A percentile compares a stretch with the other conserved stretches of the same genome.
These are phyloP conservation scores for Brachypodium distachyon DNA, from an alignment of 202 grass and related monocot species.

Conservation along the genomic window DNA sequence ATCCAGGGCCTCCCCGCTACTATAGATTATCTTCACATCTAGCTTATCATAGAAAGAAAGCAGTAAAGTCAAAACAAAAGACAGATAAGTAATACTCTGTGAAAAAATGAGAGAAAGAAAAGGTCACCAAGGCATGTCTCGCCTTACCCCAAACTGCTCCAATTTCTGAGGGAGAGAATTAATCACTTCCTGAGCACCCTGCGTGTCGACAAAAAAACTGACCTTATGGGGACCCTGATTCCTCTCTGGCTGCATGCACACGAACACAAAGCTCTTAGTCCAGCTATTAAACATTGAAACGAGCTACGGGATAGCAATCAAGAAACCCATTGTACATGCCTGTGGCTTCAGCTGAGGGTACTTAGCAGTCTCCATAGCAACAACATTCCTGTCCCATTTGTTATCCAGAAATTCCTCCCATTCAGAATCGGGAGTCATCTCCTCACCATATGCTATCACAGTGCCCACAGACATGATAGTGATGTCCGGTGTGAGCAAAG, in stretches of 20 bases:
- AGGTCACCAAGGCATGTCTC: neutral
- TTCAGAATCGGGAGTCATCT: slow-evolving; percentile 70
- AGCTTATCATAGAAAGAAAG: slow-evolving; percentile 37
- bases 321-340: slow-evolving; percentile 25
- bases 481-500: slow-evolving; percentile 78
- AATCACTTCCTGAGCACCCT: slow-evolving; percentile 57
- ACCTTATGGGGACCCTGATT: slow-evolving; percentile 85
- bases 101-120: neutral
- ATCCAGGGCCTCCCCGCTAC: slow-evolving; percentile 61
- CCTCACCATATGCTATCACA: slow-evolving; percentile 79
- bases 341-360: slow-evolving; percentile 68
- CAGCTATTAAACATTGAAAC: neutral
- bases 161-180: slow-evolving; percentile 51
- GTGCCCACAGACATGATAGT: slow-evolving; percentile 95
- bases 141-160: slow-evolving; percentile 46
- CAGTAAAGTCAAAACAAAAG: neutral
- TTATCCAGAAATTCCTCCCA: slow-evolving; percentile 61
- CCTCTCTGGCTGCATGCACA: slow-evolving; percentile 53
- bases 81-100: neutral
- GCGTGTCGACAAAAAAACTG: slow-evolving; percentile 75
- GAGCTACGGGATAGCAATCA: neutral
- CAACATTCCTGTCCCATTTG: slow-evolving; percentile 72
- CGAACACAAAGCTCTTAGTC: slow-evolving; percentile 6
- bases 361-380: slow-evolving; percentile 63
- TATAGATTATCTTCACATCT: slow-evolving; percentile 93